Conservation (phyloP, 345 rosid species). For the Aquilaria yunnanensis region DNA sequence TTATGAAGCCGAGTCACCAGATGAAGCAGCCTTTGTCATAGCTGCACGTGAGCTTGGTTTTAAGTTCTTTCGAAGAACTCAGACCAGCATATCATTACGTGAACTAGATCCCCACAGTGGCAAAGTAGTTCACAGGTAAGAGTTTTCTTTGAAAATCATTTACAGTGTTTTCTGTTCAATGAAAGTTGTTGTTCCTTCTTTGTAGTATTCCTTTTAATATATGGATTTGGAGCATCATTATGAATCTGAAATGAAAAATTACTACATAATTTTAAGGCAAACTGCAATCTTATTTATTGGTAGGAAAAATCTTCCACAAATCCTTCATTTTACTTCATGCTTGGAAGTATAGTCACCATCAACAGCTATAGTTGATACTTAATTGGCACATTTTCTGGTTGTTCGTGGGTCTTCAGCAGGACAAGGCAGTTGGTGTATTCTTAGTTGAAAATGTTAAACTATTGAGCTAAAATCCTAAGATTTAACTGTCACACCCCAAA, state of each 20-base stretch:
- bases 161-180: neutral
- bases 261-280: too few species aligned
- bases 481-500: too few species aligned
- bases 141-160: slow-evolving; percentile 1
- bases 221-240: neutral
- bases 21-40: slow-evolving; percentile 82
- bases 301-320: too few species aligned
- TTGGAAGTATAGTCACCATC: too few species aligned
- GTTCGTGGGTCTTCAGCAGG: too few species aligned
- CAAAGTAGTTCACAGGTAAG: slow-evolving; percentile 40
- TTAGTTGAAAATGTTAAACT: too few species aligned
- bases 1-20: slow-evolving; percentile 88
- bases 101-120: slow-evolving; percentile 44
- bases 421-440: too few species aligned
- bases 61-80: slow-evolving; percentile 55
- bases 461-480: neutral
- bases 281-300: too few species aligned
- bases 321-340: too few species aligned
- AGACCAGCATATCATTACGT: slow-evolving; percentile 47
- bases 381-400: too few species aligned
- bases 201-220: neutral
- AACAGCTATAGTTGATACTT: too few species aligned
- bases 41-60: slow-evolving; percentile 88
- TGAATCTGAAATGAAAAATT: too few species aligned
- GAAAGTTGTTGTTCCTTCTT: neutral